A percentile compares a stretch with the other conserved stretches of the same genome.
phyloP scores from a whole-genome alignment of 2,329 filamentous ascomycete species.

The Metarhizium rileyi region DNA sequence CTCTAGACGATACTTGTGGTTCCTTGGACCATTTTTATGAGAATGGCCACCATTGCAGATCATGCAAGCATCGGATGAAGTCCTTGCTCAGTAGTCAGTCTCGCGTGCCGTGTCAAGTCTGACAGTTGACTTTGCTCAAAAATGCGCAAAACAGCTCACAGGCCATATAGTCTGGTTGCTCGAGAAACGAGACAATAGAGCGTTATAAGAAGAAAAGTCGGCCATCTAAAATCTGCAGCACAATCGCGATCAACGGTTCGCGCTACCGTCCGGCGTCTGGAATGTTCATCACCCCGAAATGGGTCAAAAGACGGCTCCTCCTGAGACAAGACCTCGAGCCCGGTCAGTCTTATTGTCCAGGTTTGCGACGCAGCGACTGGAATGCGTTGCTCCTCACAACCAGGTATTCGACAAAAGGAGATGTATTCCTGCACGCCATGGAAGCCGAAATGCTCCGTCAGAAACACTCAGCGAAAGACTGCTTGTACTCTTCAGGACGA shows the following conservation, averaged over 20 bases:
- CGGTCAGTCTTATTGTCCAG: background rate
- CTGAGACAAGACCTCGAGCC: background rate
- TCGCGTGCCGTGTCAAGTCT: too few species aligned
- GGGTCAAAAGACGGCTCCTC: background rate
- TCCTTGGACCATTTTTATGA: too few species aligned
- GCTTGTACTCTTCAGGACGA: background rate
- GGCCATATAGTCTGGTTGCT: too few species aligned
- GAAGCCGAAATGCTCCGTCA: background rate
- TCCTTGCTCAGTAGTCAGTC: too few species aligned
- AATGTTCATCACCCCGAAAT: background rate
- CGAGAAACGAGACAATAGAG: too few species aligned
- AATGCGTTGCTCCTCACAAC: slow-evolving; percentile 25
- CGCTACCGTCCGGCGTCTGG: background rate
- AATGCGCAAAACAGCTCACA: too few species aligned
- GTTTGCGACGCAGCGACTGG: slow-evolving; percentile 13
- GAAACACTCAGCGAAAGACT: background rate
- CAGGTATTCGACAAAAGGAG: background rate
- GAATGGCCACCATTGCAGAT: too few species aligned
- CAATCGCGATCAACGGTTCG: background rate
- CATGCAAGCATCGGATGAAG: too few species aligned
- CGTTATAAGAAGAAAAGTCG: background rate
- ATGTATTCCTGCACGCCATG: background rate
- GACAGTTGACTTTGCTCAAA: too few species aligned
- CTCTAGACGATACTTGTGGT: too few species aligned
- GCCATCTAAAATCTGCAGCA: background rate